Evolutionary conservation across 352 stramenopile species (phyloP), one percentile per base, ranked within the genome.

Genomic region (Pythium aristosporum): DNA sequence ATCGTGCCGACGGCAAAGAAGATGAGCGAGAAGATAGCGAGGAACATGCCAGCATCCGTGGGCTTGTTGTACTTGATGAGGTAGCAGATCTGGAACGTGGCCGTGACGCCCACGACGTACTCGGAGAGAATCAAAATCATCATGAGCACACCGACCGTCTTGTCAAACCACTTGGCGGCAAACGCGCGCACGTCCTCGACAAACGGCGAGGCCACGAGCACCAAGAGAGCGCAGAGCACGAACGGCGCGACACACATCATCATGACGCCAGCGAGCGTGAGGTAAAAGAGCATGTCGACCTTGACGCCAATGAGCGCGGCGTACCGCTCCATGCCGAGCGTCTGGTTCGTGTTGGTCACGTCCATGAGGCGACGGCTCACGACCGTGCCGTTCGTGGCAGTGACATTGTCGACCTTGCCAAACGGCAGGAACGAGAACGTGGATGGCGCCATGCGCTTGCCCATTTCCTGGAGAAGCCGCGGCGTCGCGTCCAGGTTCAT

Each of bases 61-160:
- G 65, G 58, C 15, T 69, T 60, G 59, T 79, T 61, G 58, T 85
- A 65, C 67, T 94, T 76, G 53, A 93, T 82, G 60, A 77, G 83
- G 67, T 82, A 92, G 65, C 82, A 94, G 70, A 96, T 92, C 70
- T 94, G 80, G 76, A 91, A 96, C 67, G 83, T 91, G 23, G 73
- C 85, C 5, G 84, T 92, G 18, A 87, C 82, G 23, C 85, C 83
- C 12, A 96, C 80, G 7, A 88, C 84, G 69, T 96, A 96, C 73
- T 94, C 77, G 43, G 79, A 91, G 32, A 94, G 71, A 52, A 96
- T 92, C 13, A 91, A 63, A 23, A 96, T 77, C 76, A 92, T 89
- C 80, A 94, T 89, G 25, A 91, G 67, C 59, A 85, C 82, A 21
- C 83, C 85, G 50, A 96, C 77, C 4, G 80, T 72, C 61, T 94